Percentiles rank a stretch among this genome's conserved stretches.
phyloP scores from a whole-genome alignment of 306 rosid species.

The Citrullus mucosospermus region DNA sequence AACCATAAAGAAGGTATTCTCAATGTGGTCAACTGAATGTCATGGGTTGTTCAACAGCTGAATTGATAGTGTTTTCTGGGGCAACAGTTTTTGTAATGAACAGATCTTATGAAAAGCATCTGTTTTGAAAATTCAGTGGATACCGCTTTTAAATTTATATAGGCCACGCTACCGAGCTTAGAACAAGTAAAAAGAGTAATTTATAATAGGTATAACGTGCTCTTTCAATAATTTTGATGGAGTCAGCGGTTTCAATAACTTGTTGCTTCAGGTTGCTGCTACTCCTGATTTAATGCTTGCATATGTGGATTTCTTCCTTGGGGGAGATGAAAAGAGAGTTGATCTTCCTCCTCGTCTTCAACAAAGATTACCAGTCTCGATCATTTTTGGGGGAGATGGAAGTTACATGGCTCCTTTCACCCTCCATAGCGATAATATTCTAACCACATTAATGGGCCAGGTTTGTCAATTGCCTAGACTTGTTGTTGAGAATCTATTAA shows the following conservation, averaged over 20 bases:
- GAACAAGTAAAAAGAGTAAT: neutral
- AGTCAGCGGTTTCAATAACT: neutral
- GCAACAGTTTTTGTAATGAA: neutral
- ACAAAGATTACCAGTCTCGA: constrained; percentile 76
- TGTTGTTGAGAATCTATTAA: neutral
- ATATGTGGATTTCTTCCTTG: constrained; percentile 82
- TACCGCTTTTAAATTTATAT: neutral
- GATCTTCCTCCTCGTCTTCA: constrained; percentile 71
- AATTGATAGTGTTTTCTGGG: neutral
- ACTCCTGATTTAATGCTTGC: constrained; percentile 86
- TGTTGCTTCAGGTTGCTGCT: constrained; percentile 62
- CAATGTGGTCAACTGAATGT: neutral
- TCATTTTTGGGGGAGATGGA: constrained; percentile 93
- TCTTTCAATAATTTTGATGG: neutral
- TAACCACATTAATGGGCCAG: constrained; percentile 87
- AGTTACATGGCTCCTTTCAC: constrained; percentile 86
- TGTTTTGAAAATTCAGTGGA: neutral
- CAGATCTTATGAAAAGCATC: neutral
- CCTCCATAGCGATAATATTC: constrained; percentile 69
- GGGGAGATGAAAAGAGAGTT: constrained; percentile 89
- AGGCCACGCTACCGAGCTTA: neutral
- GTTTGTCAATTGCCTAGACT: constrained; percentile 22
- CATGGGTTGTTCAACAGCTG: neutral
- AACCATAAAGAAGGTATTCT: neutral
- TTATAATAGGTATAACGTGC: neutral